Evolutionary conservation across 148 eudicot genomes (phyloP).

Genomic region (Drosera capensis): DNA sequence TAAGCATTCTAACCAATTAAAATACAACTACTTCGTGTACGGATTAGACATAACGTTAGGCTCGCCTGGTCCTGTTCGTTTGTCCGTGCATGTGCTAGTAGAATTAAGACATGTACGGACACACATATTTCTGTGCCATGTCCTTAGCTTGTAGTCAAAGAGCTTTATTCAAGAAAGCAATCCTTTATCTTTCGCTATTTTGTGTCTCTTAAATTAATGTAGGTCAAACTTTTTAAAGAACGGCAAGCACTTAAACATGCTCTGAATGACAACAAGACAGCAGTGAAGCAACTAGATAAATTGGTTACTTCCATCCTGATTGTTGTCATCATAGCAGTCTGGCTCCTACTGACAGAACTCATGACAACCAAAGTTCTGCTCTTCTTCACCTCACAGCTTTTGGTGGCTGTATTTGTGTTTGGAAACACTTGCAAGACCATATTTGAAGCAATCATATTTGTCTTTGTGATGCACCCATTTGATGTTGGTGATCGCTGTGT

Average conservation of each 20-base stretch:
- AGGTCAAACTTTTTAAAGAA: constrained; percentile 59
- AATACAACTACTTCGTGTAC: no score
- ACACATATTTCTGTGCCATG: no score
- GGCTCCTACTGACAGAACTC: constrained; percentile 54
- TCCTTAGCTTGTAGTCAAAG: no score
- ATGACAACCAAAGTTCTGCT: constrained; percentile 43
- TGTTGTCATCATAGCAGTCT: constrained; percentile 25
- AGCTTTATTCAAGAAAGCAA: background rate
- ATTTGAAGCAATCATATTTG: constrained; percentile 68
- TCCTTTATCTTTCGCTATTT: background rate
- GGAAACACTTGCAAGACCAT: constrained; percentile 75
- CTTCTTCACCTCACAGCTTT: constrained; percentile 56
- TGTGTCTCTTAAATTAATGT: background rate
- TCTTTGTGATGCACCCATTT: constrained; percentile 72
- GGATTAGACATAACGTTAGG: no score
- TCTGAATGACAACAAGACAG: constrained; percentile 76
- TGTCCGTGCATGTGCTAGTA: no score
- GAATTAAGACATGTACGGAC: no score
- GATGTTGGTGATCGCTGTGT: constrained; percentile 74
- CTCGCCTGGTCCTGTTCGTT: no score
- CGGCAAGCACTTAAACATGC: constrained; percentile 66
- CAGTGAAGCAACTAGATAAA: constrained; percentile 53
- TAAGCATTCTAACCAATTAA: no score
- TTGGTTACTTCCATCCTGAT: constrained; percentile 34
- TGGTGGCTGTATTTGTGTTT: constrained; percentile 57